Evolutionary conservation across 2,329 filamentous ascomycete genomes (phyloP), one percentile per base, ranked within the genome.

Genomic region (Aspergillus ibericus): DNA sequence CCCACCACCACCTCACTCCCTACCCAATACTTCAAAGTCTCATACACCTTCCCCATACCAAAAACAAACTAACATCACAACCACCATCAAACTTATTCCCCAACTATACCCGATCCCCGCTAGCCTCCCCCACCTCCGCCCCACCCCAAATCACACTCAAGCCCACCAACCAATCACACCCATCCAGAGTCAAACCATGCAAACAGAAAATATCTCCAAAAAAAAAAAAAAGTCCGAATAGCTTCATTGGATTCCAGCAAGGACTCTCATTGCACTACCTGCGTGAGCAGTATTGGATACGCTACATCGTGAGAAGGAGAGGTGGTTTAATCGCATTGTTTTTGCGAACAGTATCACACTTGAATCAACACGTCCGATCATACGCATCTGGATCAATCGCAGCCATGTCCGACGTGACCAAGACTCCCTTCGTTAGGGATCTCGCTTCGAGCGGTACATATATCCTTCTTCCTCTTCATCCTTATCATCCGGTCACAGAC

Each of bases 391-490:
- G 22, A 25, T 25, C 22, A 25, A 3, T 5, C 22, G 55, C 48
- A 60, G 46, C 32, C 29, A 75, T 74, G 71, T 53, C 73, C 29
- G 75, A 79, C 61, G 66, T 79, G 34, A 76, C 80, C 64, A 82
- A 80, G 58, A 82, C 77, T 63, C 89, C 91, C 5, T 96, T 96
- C 66, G 88, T 96, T 63, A 90, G 87, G 75, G 88, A 93, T 72
- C 86, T 96, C 63, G 90, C 90, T 56, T 93, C 91, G 35, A 95
- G 90, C 78, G 90, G 91, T 93, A 58, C 49, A 59, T 50, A 13
- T 18, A 35, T 8, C n/a, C 58, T 7, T 12, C 13, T 47, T 48
- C 32, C 27, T n/a, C 38, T n/a, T n/a, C n/a, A n/a, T n/a, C 9
- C 32, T 27, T 46, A 12, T 25, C 46, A 29, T 10, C 9, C 15